phyloP scores from a whole-genome alignment of 208 protist species.

The Leptomonas seymouri region DNA sequence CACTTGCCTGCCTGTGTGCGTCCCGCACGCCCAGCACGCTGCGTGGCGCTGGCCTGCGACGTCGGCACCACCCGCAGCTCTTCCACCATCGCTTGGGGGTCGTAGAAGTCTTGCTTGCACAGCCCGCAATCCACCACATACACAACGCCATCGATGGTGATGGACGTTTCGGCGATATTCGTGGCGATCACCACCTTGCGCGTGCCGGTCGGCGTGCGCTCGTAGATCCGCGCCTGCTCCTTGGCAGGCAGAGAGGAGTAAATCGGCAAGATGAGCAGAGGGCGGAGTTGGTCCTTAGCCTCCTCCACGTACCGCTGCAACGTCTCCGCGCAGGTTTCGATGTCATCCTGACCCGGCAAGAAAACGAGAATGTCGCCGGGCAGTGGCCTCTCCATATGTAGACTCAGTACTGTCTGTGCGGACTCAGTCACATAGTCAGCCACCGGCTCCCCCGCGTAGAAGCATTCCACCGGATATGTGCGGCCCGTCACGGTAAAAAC shows the following conservation, averaged over 20 bases:
- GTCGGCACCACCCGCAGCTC: slow-evolving; percentile 96
- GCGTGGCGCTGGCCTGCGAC: slow-evolving; percentile 95
- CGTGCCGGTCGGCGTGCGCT: slow-evolving; percentile 86
- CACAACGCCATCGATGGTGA: slow-evolving; percentile 99
- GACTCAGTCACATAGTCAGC: slow-evolving; percentile 98
- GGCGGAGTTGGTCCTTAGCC: slow-evolving; percentile 62
- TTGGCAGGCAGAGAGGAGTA: slow-evolving; percentile 98
- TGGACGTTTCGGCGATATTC: slow-evolving; percentile 99
- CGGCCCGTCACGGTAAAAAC: slow-evolving; percentile 96
- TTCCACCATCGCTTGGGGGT: slow-evolving; percentile 97
- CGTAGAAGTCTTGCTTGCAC: slow-evolving; percentile 98
- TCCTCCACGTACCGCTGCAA: slow-evolving; percentile 62
- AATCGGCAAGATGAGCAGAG: slow-evolving; percentile 96
- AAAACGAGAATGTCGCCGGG: slow-evolving; percentile 99
- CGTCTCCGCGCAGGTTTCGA: slow-evolving; percentile 87
- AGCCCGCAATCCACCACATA: slow-evolving; percentile 99
- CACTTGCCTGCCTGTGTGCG: slow-evolving; percentile 96
- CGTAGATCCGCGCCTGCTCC: slow-evolving; percentile 99
- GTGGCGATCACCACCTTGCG: slow-evolving; percentile 99
- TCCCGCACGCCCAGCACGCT: slow-evolving; percentile 96
- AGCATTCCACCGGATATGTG: slow-evolving; percentile 97
- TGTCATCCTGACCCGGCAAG: slow-evolving; percentile 99
- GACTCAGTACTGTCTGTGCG: slow-evolving; percentile 92
- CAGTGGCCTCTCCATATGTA: slow-evolving; percentile 89
- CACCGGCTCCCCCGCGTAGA: slow-evolving; percentile 92